phyloP scores from a whole-genome alignment of 2,329 filamentous ascomycete genomes.

The Alternaria novae-zelandiae region DNA sequence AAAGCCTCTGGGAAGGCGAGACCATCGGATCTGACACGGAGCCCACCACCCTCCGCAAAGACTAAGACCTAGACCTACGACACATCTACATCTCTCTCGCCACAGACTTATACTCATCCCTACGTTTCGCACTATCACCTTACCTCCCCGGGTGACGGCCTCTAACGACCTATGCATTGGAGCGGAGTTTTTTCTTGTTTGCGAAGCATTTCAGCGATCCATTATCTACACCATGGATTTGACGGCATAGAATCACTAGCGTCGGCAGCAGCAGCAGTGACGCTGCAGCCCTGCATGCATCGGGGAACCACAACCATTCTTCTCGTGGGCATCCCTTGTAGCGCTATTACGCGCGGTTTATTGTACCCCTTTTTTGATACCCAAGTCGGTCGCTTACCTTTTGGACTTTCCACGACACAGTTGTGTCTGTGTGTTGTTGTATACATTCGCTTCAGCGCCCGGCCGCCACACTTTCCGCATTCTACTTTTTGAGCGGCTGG shows the following conservation, averaged over 20 bases:
- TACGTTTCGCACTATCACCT: constrained; percentile 30
- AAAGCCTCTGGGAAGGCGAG: constrained; percentile 63
- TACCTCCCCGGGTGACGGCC: constrained; percentile 31
- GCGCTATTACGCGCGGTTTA: constrained; percentile 24
- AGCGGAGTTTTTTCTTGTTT: constrained; percentile 44
- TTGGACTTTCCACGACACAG: constrained; percentile 11
- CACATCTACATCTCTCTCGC: constrained; percentile 10
- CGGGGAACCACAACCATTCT: constrained; percentile 14
- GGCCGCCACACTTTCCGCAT: constrained; percentile 23
- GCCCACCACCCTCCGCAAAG: constrained; percentile 29
- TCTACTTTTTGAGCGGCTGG: constrained; percentile 26
- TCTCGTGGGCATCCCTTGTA: constrained; percentile 19
- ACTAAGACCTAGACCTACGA: constrained; percentile 13
- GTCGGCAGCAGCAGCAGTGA: constrained; percentile 15
- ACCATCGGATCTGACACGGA: constrained; percentile 59
- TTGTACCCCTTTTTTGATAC: constrained; percentile 38
- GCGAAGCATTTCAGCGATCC: constrained; percentile 46
- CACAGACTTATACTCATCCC: constrained; percentile 27
- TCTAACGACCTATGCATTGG: constrained; percentile 48
- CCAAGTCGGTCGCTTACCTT: constrained; percentile 42
- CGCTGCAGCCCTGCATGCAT: constrained; percentile 8
- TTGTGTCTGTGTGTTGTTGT: constrained; percentile 12
- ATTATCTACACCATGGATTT: constrained; percentile 18
- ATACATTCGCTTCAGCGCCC: constrained; percentile 40
- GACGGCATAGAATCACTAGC: constrained; percentile 32